Evolutionary conservation across 2,329 filamentous ascomycete species (phyloP).

Genomic region (Fusarium virguliforme): DNA sequence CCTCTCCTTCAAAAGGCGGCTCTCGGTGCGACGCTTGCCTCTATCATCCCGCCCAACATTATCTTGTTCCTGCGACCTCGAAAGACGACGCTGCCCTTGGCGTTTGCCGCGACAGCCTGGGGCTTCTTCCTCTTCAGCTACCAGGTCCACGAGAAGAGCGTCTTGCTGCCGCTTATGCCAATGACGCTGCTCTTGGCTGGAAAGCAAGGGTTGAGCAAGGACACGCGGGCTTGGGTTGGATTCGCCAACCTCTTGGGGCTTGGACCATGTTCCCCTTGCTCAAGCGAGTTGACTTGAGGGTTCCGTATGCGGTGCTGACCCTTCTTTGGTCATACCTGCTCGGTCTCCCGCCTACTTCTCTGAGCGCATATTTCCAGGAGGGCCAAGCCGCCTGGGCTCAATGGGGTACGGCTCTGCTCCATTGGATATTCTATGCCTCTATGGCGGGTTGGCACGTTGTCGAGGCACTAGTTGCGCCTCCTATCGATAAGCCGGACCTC

Average conservation of each 20-base stretch:
- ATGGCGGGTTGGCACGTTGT: conserved; percentile 88
- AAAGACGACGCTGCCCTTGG: conserved; percentile 83
- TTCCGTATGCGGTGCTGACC: conserved; percentile 89
- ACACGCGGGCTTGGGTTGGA: conserved; percentile 91
- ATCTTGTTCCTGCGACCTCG: conserved; percentile 85
- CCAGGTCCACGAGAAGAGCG: conserved; percentile 98
- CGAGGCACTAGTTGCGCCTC: conserved; percentile 79
- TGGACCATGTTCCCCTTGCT: conserved; percentile 97
- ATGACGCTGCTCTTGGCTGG: conserved; percentile 91
- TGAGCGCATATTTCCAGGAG: conserved; percentile 77
- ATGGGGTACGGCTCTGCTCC: conserved; percentile 77
- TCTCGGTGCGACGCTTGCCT: conserved; percentile 79
- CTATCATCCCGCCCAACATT: conserved; percentile 84
- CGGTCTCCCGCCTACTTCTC: conserved; percentile 84
- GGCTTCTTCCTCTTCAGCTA: conserved; percentile 98
- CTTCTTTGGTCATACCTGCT: conserved; percentile 93
- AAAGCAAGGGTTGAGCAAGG: conserved; percentile 82
- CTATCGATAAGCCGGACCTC: conserved; percentile 86
- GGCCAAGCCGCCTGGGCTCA: conserved; percentile 54
- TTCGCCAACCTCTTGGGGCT: conserved; percentile 89
- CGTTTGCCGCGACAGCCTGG: conserved; percentile 90
- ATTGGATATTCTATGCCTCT: conserved; percentile 80
- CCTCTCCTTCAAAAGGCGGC: conserved; percentile 83
- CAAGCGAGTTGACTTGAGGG: conserved; percentile 83
- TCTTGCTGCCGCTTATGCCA: conserved; percentile 90